Evolutionary conservation across 2,329 filamentous ascomycete species (phyloP).

Genomic region (Tolypocladium tundrense): DNA sequence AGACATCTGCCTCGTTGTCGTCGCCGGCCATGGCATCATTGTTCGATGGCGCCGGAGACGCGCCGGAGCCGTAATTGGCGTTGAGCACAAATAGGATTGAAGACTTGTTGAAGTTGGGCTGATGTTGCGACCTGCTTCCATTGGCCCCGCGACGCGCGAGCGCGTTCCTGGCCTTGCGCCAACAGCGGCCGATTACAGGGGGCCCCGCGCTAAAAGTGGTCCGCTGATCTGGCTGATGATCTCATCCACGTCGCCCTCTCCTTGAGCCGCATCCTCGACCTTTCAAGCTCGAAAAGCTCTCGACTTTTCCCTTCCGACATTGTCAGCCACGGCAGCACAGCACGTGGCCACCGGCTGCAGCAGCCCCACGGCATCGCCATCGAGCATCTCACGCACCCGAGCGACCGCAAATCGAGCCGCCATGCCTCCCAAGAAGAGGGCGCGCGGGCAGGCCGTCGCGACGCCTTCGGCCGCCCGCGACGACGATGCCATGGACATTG

Average conservation of each 20-base stretch:
- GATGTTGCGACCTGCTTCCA: neutral
- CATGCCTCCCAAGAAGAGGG: constrained; percentile 65
- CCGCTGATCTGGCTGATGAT: neutral
- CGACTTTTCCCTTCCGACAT: neutral
- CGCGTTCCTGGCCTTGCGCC: neutral
- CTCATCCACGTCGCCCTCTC: neutral
- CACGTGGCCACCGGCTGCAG: neutral
- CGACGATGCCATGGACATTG: constrained; percentile 52
- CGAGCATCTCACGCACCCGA: neutral
- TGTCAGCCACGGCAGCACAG: neutral
- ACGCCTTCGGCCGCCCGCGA: constrained; percentile 44
- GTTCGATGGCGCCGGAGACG: neutral
- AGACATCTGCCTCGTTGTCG: constrained; percentile 42
- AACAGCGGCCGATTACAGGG: neutral
- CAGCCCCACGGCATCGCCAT: too few species aligned
- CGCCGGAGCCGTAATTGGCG: neutral
- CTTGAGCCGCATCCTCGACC: neutral
- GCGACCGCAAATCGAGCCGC: constrained; percentile 2
- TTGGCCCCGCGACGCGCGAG: neutral
- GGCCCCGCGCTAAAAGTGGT: neutral
- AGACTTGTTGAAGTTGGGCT: neutral
- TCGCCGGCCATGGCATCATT: constrained; percentile 23
- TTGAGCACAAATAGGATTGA: neutral
- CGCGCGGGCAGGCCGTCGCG: constrained; percentile 45
- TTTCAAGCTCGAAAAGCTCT: neutral